phyloP scores from a whole-genome alignment of 345 rosid species.

The Melaleuca alternifolia region DNA sequence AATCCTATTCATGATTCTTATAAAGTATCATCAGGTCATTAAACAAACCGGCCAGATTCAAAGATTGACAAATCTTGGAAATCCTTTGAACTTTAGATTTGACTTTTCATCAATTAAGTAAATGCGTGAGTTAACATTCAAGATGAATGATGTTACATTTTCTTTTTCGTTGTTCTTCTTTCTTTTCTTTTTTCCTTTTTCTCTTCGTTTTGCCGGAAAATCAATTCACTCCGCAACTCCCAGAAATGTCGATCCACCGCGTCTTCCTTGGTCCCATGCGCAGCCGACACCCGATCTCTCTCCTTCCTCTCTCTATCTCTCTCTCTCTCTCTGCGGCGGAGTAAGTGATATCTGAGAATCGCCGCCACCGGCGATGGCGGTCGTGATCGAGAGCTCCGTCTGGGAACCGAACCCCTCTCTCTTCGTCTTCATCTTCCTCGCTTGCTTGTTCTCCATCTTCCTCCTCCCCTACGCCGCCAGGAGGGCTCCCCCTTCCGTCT shows the following conservation, averaged over 20 bases:
- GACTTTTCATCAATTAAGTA: too few relatives aligned
- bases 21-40: too few relatives aligned
- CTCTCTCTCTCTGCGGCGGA: not conserved
- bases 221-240: not conserved
- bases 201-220: not conserved
- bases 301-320: not conserved
- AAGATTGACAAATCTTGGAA: too few relatives aligned
- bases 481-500: slow-evolving; percentile 13
- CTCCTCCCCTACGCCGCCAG: slow-evolving; percentile 38
- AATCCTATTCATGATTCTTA: too few relatives aligned
- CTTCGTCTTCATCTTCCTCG: slow-evolving; percentile 43
- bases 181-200: too few relatives aligned
- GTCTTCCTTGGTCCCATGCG: not conserved
- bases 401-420: slow-evolving; percentile 62
- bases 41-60: too few relatives aligned
- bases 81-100: too few relatives aligned
- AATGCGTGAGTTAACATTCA: too few relatives aligned
- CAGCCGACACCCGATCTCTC: not conserved
- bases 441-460: slow-evolving; percentile 41
- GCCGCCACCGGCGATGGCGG: slow-evolving; percentile 45
- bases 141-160: too few relatives aligned
- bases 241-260: not conserved
- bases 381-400: slow-evolving; percentile 51
- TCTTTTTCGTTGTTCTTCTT: too few relatives aligned
- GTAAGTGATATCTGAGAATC: not conserved